These are phyloP conservation scores for Teratosphaeria viscida DNA, from an alignment of 2,329 filamentous ascomycete species.

Conservation along the genomic window DNA sequence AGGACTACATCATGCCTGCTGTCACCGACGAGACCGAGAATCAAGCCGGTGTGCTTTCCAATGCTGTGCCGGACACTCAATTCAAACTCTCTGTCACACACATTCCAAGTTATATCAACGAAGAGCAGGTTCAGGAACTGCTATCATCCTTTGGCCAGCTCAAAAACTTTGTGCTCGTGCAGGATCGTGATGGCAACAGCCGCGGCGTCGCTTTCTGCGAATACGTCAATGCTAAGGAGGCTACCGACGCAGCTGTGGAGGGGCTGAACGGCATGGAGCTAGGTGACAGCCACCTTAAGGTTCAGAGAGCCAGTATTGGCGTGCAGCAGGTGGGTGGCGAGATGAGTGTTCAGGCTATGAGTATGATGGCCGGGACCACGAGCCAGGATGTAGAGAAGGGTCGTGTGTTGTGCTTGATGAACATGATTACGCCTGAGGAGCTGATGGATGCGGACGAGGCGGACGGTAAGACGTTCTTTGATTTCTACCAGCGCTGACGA, in stretches of 20 bases:
- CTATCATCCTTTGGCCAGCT: constrained; percentile 84
- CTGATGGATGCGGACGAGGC: constrained; percentile 91
- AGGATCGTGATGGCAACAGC: constrained; percentile 69
- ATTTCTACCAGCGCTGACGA: background rate
- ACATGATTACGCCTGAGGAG: constrained; percentile 97
- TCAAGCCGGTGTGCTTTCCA: constrained; percentile 67
- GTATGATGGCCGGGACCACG: constrained; percentile 79
- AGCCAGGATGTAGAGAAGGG: constrained; percentile 68
- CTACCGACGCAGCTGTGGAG: constrained; percentile 78
- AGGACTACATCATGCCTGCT: constrained; percentile 91
- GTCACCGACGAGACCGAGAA: constrained; percentile 62
- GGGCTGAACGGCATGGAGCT: constrained; percentile 89
- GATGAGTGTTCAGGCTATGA: constrained; percentile 96
- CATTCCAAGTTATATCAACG: constrained; percentile 75
- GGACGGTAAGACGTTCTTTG: constrained; percentile 53
- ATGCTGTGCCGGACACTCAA: constrained; percentile 75
- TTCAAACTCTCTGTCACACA: constrained; percentile 93
- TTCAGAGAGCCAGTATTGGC: constrained; percentile 81
- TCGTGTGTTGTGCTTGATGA: constrained; percentile 81
- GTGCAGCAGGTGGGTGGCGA: constrained; percentile 90
- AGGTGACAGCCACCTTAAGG: constrained; percentile 74
- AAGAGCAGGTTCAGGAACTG: constrained; percentile 85
- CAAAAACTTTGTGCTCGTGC: constrained; percentile 83
- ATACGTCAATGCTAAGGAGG: constrained; percentile 61
- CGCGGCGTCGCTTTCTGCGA: constrained; percentile 96